Evolutionary conservation across 768 basidiomycete species (phyloP), one percentile per base, ranked within the genome.

Genomic region (Dendrothele bispora): DNA sequence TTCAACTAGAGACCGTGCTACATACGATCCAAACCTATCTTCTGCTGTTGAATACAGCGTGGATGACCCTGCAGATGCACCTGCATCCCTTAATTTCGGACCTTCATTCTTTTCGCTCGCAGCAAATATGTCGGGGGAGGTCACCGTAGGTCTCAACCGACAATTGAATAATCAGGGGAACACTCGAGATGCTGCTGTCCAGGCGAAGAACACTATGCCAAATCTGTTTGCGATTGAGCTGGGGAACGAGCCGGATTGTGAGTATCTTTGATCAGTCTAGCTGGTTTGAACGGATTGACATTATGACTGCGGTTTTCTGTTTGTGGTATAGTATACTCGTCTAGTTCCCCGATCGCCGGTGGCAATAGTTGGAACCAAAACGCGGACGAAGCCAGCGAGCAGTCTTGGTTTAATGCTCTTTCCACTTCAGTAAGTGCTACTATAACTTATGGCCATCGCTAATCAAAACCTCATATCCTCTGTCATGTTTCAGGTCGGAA

Each of bases 211-310:
- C 15, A 46, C 52, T 18, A 63, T 71, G 63, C 27, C 49, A 4
- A 70, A 71, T 52, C 56, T 71, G 10, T 58, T 62, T 32, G 63
- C 69, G 5, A 50, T 71, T 39, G 70, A 71, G 50, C 58, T 71
- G 3, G 69, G 70, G 6, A 69, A 71, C 48, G 68, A 69, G 52
- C 69, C 68, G 0, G 69, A 69, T 17, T 61, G 69, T 70, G 38
- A 43, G 67, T 56, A 34, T 18, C 32, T 49, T n/a, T 21, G 28
- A 34, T 5, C 35, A 20, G 25, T 15, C 17, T 34, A 24, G 17
- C 17, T n/a, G 12, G 8, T 17, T 28, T 18, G 32, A 7, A 34
- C 24, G 14, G 5, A 21, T 27, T 27, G 18, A n/a, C 3, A 20
- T 43, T 26, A 28, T 43, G 12, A n/a, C n/a, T n/a, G n/a, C n/a